Evolutionary conservation across 208 protist genomes (phyloP).

Genomic region (Wallacemonas sp.): DNA sequence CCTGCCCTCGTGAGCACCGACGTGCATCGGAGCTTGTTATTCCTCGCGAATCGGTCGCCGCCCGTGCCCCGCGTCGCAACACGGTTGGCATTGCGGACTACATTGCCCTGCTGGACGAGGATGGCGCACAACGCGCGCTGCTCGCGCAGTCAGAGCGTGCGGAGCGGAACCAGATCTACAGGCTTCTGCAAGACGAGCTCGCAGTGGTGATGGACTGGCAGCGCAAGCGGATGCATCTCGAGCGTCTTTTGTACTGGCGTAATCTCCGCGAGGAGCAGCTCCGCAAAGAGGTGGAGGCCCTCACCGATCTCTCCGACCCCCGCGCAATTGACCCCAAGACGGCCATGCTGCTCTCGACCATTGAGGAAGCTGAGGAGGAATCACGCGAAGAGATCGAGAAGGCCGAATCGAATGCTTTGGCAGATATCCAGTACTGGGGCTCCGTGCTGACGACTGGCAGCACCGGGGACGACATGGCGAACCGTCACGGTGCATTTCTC

Average conservation of each 20-base stretch:
- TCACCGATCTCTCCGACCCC: constrained; percentile 19
- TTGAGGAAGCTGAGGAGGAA: constrained; percentile 38
- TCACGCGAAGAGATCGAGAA: constrained; percentile 15
- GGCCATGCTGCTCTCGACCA: constrained; percentile 22
- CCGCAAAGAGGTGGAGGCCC: constrained; percentile 26
- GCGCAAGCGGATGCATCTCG: constrained; percentile 73
- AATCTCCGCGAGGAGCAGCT: constrained; percentile 46
- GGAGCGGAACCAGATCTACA: constrained; percentile 10
- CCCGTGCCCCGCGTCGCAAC: constrained; percentile 36
- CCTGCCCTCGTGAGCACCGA: background rate
- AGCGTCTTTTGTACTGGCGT: constrained; percentile 80
- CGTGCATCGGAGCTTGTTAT: constrained; percentile 30
- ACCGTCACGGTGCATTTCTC: background rate
- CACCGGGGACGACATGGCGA: background rate
- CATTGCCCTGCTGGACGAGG: constrained; percentile 59
- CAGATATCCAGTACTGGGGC: constrained; percentile 2
- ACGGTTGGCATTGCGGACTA: constrained; percentile 63
- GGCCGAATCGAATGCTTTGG: constrained; percentile 17
- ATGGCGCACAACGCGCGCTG: constrained; percentile 29
- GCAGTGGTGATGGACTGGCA: constrained; percentile 52
- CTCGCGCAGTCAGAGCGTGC: constrained; percentile 41
- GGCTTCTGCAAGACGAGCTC: constrained; percentile 36
- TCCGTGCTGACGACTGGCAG: constrained; percentile 8
- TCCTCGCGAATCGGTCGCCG: constrained; percentile 19
- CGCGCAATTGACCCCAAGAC: constrained; percentile 18